phyloP scores from a whole-genome alignment of 371 early-diverging fungal genomes.

The Mucor racemosus region DNA sequence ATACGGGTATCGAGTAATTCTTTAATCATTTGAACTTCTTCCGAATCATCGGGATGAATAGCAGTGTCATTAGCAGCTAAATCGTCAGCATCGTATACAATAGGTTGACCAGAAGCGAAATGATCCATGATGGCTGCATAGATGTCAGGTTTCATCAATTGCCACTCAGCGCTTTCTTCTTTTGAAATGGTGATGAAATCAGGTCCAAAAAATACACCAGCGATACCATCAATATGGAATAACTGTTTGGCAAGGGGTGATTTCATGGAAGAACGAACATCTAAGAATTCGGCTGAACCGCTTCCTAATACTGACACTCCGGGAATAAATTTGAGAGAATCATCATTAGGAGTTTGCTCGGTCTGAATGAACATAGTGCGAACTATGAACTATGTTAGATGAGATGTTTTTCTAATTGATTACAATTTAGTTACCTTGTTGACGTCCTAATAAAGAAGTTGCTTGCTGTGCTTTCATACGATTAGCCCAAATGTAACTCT shows the following conservation, averaged over 20 bases:
- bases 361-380: conserved; percentile 96
- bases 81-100: conserved; percentile 61
- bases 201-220: conserved; percentile 86
- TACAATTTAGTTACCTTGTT: conserved; percentile 21
- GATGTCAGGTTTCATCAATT: conserved; percentile 93
- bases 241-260: conserved; percentile 91
- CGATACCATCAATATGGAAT: conserved; percentile 90
- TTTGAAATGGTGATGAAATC: conserved; percentile 95
- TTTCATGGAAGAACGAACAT: conserved; percentile 73
- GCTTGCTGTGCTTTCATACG: conserved; percentile 15
- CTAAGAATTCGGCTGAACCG: conserved; percentile 80
- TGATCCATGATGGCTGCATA: conserved; percentile 96
- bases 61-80: conserved; percentile 69
- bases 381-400: conserved; percentile 38
- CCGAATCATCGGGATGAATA: conserved; percentile 82
- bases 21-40: conserved; percentile 96
- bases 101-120: conserved; percentile 83
- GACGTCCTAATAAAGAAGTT: conserved; percentile 26
- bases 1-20: conserved; percentile 95
- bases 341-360: conserved; percentile 91
- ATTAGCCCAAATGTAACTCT: conserved; percentile 10
- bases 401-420: neutral
- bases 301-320: conserved; percentile 76
- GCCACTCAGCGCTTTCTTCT: conserved; percentile 85
- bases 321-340: conserved; percentile 93